Evolutionary conservation across 2,329 filamentous ascomycete species (phyloP).

Genomic region (Alternaria tenuissima): DNA sequence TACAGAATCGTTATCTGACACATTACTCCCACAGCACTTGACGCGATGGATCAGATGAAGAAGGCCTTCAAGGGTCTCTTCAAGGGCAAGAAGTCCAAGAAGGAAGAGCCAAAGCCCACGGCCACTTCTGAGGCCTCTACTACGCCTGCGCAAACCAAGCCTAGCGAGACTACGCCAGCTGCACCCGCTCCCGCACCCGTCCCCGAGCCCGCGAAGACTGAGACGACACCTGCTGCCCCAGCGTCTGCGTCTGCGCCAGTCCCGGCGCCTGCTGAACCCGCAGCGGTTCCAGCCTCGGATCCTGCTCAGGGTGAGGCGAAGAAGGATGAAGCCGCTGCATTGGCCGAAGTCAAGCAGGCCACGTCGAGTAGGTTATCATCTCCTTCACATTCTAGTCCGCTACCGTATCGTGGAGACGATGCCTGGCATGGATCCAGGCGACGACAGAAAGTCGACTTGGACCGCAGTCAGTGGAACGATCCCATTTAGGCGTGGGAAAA

Average conservation of each 20-base stretch:
- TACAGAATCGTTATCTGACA: slow-evolving; percentile 17
- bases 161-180: slow-evolving; percentile 47
- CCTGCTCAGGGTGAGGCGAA: slow-evolving; percentile 31
- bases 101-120: slow-evolving; percentile 37
- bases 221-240: slow-evolving; percentile 15
- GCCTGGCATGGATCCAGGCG: slow-evolving; percentile 32
- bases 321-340: slow-evolving; percentile 39
- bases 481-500: slow-evolving; percentile 12
- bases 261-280: slow-evolving; percentile 22
- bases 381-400: slow-evolving; percentile 14
- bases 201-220: slow-evolving; percentile 22
- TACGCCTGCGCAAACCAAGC: slow-evolving; percentile 32
- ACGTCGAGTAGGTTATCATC: slow-evolving; percentile 45
- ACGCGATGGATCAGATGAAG: slow-evolving; percentile 49
- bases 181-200: slow-evolving; percentile 40
- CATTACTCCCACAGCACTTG: slow-evolving; percentile 37
- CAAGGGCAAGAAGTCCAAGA: slow-evolving; percentile 45
- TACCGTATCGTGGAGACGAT: slow-evolving; percentile 16
- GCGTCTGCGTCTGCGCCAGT: slow-evolving; percentile 17
- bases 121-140: slow-evolving; percentile 36
- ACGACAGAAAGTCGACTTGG: slow-evolving; percentile 27
- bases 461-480: slow-evolving; percentile 24
- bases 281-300: slow-evolving; percentile 29
- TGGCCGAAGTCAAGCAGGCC: slow-evolving; percentile 45
- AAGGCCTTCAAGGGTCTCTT: slow-evolving; percentile 51